Evolutionary conservation across 192 early-diverging fungal genomes (phyloP), one percentile per base, ranked within the genome.

Genomic region (Spizellomyces sp.): DNA sequence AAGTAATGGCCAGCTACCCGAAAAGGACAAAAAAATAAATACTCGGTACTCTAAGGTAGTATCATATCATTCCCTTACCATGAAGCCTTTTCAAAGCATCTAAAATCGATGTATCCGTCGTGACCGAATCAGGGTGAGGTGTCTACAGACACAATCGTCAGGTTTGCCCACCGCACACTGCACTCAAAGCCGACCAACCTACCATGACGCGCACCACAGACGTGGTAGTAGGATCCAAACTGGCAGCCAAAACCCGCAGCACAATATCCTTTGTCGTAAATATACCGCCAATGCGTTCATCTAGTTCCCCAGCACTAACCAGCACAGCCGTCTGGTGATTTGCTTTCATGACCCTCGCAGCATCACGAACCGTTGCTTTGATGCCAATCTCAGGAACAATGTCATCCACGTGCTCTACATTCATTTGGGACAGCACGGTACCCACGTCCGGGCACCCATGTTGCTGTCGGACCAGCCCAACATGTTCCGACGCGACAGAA

Each of bases 201-300:
- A 84, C 83, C 97, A 99, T 99, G 12, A 99, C 97, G 72, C 95
- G 91, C 27, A 96, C 93, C 47, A 99, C 96, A 55, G 90, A 90
- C 74, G 95, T 96, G 36, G 88, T 93, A 59, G 83, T 83, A 67
- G 97, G 94, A 74, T 94, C 90, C 59, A 98, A 79, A 15, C 91
- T 68, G 6, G 80, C 81, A 27, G 81, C 84, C 27, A 85, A 48
- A 27, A 82, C 80, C 17, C 81, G 58, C 22, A 79, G 48, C 12
- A 85, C 84, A 52, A 85, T 76, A 55, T 83, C 84, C 62, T 85
- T 85, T 5, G 81, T 85, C 5, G 84, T 85, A 57, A 83, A 79
- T 43, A 85, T 85, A n/a, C 84, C 84, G 42, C 60, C 73, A 41
- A 85, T 69, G 43, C 62, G 42, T n/a, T 74, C 82, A 41, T 78